A percentile compares a stretch with the other conserved stretches of the same genome.
phyloP scores from a whole-genome alignment of 2,329 filamentous ascomycete species.

The Parascedosporium putredinis region DNA sequence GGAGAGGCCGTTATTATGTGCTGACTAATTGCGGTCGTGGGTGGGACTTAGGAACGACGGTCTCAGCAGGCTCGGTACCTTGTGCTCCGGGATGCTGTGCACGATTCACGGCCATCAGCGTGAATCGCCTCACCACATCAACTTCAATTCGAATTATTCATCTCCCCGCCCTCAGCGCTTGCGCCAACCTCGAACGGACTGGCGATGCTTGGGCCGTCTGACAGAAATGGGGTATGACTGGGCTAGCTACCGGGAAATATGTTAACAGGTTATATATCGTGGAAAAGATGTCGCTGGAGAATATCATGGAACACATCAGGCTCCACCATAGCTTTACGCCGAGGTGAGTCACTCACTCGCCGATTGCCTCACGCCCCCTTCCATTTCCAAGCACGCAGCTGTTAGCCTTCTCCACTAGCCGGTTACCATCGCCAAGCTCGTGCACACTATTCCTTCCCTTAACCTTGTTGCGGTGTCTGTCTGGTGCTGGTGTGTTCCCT shows the following conservation, averaged over 20 bases:
- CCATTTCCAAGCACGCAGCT: conserved; percentile 5
- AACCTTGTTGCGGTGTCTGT: too few relatives aligned
- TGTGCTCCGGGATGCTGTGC: too few relatives aligned
- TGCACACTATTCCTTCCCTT: too few relatives aligned
- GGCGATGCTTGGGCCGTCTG: conserved; percentile 1
- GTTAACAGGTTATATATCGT: conserved; percentile 61
- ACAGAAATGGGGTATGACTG: conserved; percentile 34
- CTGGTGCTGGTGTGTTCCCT: background rate
- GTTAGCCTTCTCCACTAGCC: too few relatives aligned
- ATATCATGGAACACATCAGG: conserved; percentile 65
- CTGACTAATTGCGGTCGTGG: too few relatives aligned
- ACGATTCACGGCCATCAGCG: too few relatives aligned
- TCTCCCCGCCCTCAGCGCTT: background rate
- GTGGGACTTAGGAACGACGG: too few relatives aligned
- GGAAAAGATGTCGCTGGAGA: conserved; percentile 60
- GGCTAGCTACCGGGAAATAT: conserved; percentile 31
- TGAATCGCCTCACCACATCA: too few relatives aligned
- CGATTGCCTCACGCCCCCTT: conserved; percentile 8
- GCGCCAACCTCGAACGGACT: background rate
- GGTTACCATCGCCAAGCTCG: too few relatives aligned
- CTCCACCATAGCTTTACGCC: conserved; percentile 56
- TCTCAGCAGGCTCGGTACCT: too few relatives aligned
- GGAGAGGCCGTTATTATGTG: too few relatives aligned
- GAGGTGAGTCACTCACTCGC: conserved; percentile 51
- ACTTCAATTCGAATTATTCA: too few relatives aligned